These are phyloP conservation scores for Emiliania huxleyi DNA, from an alignment of 78 protist species.

Conservation along the genomic window DNA sequence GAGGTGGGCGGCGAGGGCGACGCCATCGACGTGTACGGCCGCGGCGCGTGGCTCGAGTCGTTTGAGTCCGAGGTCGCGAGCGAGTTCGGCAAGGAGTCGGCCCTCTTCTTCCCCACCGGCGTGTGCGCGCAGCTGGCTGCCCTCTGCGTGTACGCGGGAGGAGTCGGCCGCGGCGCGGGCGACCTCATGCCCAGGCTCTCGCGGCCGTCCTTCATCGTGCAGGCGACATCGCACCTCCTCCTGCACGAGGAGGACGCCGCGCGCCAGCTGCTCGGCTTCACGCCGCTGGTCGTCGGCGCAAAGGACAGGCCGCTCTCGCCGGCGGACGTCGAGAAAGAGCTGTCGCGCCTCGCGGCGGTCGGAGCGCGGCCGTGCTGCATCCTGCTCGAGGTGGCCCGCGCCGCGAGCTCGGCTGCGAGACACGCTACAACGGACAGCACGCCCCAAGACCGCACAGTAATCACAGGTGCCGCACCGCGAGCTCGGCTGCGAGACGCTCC, in stretches of 20 bases:
- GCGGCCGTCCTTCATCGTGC: not conserved
- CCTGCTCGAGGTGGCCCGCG: too few relatives aligned
- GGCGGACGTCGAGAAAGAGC: not conserved
- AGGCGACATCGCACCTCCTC: not conserved
- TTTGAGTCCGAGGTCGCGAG: not conserved
- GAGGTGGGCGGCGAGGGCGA: too few relatives aligned
- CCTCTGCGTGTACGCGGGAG: not conserved
- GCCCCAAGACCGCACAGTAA: too few relatives aligned
- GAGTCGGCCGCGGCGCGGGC: too few relatives aligned
- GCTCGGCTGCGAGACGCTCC: not conserved
- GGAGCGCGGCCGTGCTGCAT: too few relatives aligned
- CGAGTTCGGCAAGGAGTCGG: not conserved
- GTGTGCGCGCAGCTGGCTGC: not conserved
- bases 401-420: too few relatives aligned
- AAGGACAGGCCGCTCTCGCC: not conserved
- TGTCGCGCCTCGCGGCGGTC: not conserved
- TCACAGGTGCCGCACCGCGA: not conserved
- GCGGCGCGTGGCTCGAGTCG: not conserved
- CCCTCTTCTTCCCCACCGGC: not conserved
- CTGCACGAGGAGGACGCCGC: not conserved
- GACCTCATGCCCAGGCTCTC: not conserved
- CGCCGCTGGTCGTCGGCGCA: not conserved
- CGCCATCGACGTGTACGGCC: not conserved
- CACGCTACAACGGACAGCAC: too few relatives aligned
- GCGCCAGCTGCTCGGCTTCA: not conserved